These are phyloP conservation scores for Acanthamoeba lenticulata DNA, from an alignment of 208 protist genomes.

Conservation along the genomic window DNA sequence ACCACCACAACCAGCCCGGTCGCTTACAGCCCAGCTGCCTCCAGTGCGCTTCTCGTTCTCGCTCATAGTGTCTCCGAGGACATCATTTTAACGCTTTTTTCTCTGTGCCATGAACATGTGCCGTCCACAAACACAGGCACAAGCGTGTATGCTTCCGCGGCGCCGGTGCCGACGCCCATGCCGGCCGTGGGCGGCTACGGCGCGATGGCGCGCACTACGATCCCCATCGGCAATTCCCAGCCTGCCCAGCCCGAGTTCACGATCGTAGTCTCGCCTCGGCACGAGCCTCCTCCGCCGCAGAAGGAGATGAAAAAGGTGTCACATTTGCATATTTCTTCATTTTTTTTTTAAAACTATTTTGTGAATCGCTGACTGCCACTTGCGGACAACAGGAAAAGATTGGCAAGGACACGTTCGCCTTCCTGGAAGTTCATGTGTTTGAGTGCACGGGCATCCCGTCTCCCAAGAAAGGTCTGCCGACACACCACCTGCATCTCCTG, in stretches of 20 bases:
- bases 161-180: too few relatives aligned
- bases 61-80: too few relatives aligned
- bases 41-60: too few relatives aligned
- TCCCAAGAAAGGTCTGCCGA: constrained; percentile 43
- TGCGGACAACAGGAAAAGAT: constrained; percentile 33
- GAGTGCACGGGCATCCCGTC: background rate
- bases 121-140: background rate
- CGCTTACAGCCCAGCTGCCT: background rate
- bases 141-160: background rate
- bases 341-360: too few relatives aligned
- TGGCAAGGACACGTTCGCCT: constrained; percentile 38
- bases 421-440: constrained; percentile 44
- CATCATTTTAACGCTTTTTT: too few relatives aligned
- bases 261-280: background rate
- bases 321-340: background rate
- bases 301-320: constrained; percentile 62
- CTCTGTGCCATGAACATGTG: background rate
- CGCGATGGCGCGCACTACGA: background rate
- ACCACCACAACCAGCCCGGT: background rate
- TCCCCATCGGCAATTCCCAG: background rate
- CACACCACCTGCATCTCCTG: background rate
- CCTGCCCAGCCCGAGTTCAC: background rate
- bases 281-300: background rate
- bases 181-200: background rate
- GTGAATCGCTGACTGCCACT: background rate